Evolutionary conservation across 805 yeast genomes (phyloP).

Genomic region (Torulaspora franciscae): DNA sequence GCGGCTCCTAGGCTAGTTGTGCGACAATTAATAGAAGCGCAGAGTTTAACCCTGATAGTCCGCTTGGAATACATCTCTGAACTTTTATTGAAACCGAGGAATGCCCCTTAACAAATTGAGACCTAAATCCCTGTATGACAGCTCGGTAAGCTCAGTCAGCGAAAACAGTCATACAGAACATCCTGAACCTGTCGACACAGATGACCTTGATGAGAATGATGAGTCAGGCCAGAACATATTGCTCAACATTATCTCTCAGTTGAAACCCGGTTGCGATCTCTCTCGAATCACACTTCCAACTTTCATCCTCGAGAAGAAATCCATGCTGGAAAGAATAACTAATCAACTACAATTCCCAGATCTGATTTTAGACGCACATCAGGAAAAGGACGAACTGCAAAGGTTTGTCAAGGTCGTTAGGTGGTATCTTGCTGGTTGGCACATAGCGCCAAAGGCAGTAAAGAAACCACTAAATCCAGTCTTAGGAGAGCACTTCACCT

Average conservation of each 20-base stretch:
- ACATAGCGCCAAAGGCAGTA: slow-evolving; percentile 96
- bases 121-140: slow-evolving; percentile 7
- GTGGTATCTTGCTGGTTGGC: slow-evolving; percentile 97
- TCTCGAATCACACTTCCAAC: slow-evolving; percentile 92
- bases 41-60: too few relatives aligned
- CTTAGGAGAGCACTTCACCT: slow-evolving; percentile 81
- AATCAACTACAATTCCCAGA: slow-evolving; percentile 81
- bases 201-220: slow-evolving; percentile 89
- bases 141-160: slow-evolving; percentile 7
- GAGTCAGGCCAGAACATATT: slow-evolving; percentile 83
- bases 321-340: slow-evolving; percentile 93
- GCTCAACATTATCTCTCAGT: slow-evolving; percentile 81
- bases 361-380: slow-evolving; percentile 64
- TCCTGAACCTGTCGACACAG: slow-evolving; percentile 35
- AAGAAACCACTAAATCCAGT: slow-evolving; percentile 96
- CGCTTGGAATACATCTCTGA: not conserved
- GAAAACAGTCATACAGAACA: slow-evolving; percentile 6
- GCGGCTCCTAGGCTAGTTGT: too few relatives aligned
- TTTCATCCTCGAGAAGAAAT: slow-evolving; percentile 87
- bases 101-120: slow-evolving; percentile 10
- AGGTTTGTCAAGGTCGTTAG: slow-evolving; percentile 71
- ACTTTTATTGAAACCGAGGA: not conserved
- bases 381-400: slow-evolving; percentile 50
- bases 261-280: slow-evolving; percentile 88
- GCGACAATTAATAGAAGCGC: too few relatives aligned